Base-by-base conservation (phyloP, 1,139 yeast genomes). In the Zygoascus meyerae region DNA sequence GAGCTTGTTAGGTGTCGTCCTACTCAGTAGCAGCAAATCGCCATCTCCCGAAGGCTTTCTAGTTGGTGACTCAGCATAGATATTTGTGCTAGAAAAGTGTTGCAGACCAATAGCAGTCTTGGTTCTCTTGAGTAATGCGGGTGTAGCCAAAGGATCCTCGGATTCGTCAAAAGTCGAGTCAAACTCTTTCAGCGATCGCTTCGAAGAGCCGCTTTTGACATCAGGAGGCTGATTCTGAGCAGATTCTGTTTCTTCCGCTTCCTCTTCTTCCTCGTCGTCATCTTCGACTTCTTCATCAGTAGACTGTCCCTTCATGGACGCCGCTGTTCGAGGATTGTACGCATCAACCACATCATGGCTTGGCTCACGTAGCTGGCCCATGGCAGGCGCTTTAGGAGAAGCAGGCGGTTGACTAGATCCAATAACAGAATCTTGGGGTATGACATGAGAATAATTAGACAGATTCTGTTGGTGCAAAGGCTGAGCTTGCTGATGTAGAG, bases 101-200 rank as follows among this genome's bases (percentile, higher is more conserved):
- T 67, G 70, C 21, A 67, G 50, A 2, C 70, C 71, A 47, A 66
- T 65, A 5, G 65, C 67, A 2, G 69, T 64, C 47, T 63, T 62
- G 28, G 68, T 61, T 44, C 69, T 61, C 49, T 58, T 65, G 45
- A 66, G 44, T 28, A 40, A 18, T 41, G 44, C 37, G 14, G 48
- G 42, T 28, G 51, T 21, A 36, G 48, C 26, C 28, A 34, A 18
- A 16, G 32, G 15, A 16, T 44, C 40, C 5, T 42, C 45, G 17
- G 16, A 14, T 30, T 39, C 36, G 10, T 42, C 40, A 42, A 37
- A 36, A 14, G 34, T 35, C n/a, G 26, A n/a, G 16, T 42, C 47
- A 8, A 44, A 12, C 9, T 44, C 47, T 15, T 30, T 21, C 28
- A 29, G 29, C 14, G 36, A 18, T 45, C 44, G 40, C 36, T 40